Conservation (phyloP, 2,329 filamentous ascomycete genomes). For the Colletotrichum sp. region DNA sequence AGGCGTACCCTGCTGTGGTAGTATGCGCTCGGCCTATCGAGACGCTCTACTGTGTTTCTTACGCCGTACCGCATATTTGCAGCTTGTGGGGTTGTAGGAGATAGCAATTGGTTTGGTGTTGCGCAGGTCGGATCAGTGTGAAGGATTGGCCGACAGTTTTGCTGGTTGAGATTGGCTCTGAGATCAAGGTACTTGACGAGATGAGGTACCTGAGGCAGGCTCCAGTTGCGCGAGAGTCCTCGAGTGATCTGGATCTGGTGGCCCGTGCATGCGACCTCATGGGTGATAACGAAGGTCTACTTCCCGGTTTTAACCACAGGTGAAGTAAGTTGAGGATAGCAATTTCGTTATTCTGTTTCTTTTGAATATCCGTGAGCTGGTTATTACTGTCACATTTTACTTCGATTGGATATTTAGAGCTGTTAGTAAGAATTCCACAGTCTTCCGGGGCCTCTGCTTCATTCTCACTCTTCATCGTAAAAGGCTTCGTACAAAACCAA, state of each 20-base stretch:
- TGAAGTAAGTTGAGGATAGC: not conserved
- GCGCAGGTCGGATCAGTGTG: not conserved
- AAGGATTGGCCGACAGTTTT: not conserved
- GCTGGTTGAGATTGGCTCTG: not conserved
- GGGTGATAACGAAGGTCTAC: not conserved
- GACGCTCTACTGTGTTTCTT: conserved; percentile 82
- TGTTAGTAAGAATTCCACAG: not conserved
- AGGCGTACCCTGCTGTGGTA: conserved; percentile 78
- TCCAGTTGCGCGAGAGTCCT: not conserved
- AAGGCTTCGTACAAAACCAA: not conserved
- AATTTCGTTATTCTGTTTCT: not conserved
- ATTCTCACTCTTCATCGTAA: not conserved
- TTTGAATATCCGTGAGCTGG: not conserved
- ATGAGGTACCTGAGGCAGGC: not conserved
- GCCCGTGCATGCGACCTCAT: not conserved
- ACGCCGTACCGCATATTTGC: conserved; percentile 48
- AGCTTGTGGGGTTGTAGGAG: not conserved
- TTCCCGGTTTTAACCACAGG: not conserved
- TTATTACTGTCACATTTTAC: not conserved
- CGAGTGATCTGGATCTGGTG: not conserved
- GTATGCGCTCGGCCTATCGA: conserved; percentile 95
- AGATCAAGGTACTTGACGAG: not conserved
- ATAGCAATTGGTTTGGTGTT: not conserved
- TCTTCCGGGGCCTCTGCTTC: not conserved
- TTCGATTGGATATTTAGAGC: not conserved